Conservation (phyloP, 1,284 basidiomycete genomes). For the Malassezia slooffiae region DNA sequence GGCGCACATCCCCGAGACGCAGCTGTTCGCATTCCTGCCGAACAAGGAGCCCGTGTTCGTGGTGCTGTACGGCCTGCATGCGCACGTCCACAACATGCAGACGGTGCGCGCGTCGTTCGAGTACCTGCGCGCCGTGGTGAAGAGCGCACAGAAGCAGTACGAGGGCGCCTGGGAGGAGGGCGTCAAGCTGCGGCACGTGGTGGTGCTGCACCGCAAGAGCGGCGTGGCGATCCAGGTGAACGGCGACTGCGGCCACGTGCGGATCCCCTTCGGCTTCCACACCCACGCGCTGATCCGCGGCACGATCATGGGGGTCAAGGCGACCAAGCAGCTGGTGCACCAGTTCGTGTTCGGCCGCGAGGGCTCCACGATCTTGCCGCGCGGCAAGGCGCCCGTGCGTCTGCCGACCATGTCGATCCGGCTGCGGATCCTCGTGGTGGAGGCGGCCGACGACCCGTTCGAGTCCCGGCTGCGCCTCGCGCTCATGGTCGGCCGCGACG, state of each 20-base stretch:
- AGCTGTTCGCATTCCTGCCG: constrained; percentile 23
- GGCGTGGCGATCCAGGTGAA: constrained; percentile 52
- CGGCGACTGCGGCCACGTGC: constrained; percentile 60
- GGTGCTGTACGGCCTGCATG: not conserved
- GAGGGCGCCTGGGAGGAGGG: constrained; percentile 68
- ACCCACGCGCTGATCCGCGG: constrained; percentile 52
- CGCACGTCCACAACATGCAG: constrained; percentile 1
- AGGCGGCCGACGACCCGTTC: constrained; percentile 78
- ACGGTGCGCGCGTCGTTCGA: constrained; percentile 42
- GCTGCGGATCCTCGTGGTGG: constrained; percentile 57
- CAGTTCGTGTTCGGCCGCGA: constrained; percentile 46
- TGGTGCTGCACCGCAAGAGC: constrained; percentile 17
- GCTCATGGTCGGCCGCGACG: constrained; percentile 65
- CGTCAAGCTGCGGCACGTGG: constrained; percentile 55
- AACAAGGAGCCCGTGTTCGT: not conserved
- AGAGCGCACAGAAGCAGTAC: constrained; percentile 38
- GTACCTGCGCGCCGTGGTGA: constrained; percentile 49
- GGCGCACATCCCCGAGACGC: not conserved
- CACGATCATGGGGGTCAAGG: constrained; percentile 48
- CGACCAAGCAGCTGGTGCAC: constrained; percentile 48
- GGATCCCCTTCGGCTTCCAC: constrained; percentile 68
- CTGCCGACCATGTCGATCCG: constrained; percentile 54
- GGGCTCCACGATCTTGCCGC: constrained; percentile 34
- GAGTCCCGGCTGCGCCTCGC: constrained; percentile 71
- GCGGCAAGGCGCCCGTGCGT: constrained; percentile 37